Conservation (phyloP, 148 eudicot genomes). For the Rhododendron mucronatum region DNA sequence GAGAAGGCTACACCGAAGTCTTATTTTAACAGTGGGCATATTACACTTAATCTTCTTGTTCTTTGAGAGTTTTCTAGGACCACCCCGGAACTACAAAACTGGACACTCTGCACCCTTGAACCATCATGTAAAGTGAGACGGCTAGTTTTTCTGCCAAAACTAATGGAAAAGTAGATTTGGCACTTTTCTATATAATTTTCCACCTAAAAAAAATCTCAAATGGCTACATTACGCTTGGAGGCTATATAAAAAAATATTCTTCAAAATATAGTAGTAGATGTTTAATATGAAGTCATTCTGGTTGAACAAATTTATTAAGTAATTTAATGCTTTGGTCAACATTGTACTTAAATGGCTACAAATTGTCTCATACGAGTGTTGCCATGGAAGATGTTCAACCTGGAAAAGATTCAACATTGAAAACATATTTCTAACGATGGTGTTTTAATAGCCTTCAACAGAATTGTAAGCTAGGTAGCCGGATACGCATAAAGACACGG, state of each 20-base stretch:
- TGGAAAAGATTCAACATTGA: neutral
- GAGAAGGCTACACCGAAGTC: neutral
- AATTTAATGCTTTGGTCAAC: neutral
- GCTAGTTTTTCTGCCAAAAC: neutral
- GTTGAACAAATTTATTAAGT: neutral
- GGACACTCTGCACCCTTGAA: neutral
- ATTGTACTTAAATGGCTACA: neutral
- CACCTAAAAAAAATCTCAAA: neutral
- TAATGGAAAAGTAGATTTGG: neutral
- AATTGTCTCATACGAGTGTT: no score
- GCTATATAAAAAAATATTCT: neutral
- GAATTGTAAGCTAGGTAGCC: neutral
- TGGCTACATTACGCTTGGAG: neutral
- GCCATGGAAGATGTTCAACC: neutral
- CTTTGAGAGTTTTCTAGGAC: neutral
- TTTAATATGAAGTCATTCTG: neutral
- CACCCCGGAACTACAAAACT: neutral
- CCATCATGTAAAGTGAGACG: neutral
- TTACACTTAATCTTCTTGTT: neutral
- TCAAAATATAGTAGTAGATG: neutral
- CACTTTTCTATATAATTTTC: neutral
- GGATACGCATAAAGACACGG: no score
- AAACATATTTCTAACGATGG: neutral
- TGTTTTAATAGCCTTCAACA: neutral
- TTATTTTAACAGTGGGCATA: neutral